Evolutionary conservation across 768 basidiomycete species (phyloP).

Genomic region (Lactifluus rugatus): DNA sequence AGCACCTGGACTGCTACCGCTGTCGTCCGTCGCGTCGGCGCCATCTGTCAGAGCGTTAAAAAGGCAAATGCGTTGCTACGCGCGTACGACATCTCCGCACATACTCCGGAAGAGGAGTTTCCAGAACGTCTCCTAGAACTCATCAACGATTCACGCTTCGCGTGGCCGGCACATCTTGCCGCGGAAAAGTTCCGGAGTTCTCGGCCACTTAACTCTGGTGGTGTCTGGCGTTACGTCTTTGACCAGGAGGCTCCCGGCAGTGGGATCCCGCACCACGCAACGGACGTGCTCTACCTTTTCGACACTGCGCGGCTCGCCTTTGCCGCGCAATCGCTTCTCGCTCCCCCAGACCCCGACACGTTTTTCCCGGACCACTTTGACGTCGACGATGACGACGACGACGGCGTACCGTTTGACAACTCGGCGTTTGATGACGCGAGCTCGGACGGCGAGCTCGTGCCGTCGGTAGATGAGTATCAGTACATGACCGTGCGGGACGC

Average conservation of each 20-base stretch:
- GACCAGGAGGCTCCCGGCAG: constrained; percentile 68
- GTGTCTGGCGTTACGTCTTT: constrained; percentile 76
- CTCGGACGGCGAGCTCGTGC: constrained; percentile 39
- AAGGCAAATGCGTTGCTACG: constrained; percentile 54
- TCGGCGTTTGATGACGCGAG: constrained; percentile 21
- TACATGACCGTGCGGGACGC: constrained; percentile 60
- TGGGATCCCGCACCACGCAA: constrained; percentile 57
- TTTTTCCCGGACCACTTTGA: constrained; percentile 24
- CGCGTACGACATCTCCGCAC: constrained; percentile 58
- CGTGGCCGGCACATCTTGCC: constrained; percentile 67
- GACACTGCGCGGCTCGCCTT: constrained; percentile 53
- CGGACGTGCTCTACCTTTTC: constrained; percentile 70
- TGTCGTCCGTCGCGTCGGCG: constrained; percentile 59
- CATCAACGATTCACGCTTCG: constrained; percentile 62
- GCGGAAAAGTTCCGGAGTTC: constrained; percentile 26
- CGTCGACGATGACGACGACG: constrained; percentile 25
- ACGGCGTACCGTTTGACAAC: constrained; percentile 30
- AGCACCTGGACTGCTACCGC: constrained; percentile 55
- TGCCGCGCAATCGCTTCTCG: constrained; percentile 15
- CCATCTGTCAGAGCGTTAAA: constrained; percentile 58
- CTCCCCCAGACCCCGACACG: constrained; percentile 26
- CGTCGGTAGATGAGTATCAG: constrained; percentile 55
- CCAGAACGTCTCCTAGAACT: constrained; percentile 61
- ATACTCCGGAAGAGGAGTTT: constrained; percentile 58
- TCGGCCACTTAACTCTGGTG: constrained; percentile 25